Conservation (phyloP, 495 filamentous ascomycete species). For the Astrothelium macrocarpum region DNA sequence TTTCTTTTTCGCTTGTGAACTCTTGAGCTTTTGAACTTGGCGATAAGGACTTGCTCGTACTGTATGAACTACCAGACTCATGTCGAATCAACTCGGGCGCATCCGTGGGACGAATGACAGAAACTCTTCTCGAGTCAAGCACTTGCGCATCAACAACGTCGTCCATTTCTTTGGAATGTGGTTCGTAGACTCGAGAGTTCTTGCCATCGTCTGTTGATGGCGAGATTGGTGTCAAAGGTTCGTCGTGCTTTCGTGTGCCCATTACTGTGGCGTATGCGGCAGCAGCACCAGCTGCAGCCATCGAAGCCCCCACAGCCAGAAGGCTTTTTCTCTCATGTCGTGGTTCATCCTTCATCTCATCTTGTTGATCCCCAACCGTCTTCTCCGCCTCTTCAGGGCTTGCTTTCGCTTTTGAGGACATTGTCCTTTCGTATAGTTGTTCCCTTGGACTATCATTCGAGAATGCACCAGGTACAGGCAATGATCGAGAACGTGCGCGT, state of each 20-base stretch:
- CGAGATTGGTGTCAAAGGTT: constrained; percentile 2
- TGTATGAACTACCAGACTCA: background rate
- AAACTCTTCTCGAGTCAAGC: constrained; percentile 1
- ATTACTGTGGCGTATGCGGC: constrained; percentile 8
- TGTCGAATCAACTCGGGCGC: background rate
- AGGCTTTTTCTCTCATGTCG: background rate
- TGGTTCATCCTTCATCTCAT: background rate
- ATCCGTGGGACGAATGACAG: constrained; percentile 6
- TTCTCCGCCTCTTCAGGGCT: background rate
- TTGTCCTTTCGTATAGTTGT: background rate
- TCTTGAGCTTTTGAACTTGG: background rate
- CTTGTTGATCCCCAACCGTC: background rate
- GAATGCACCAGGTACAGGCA: background rate
- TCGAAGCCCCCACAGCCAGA: constrained; percentile 1
- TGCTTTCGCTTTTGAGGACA: background rate
- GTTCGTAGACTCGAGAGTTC: background rate
- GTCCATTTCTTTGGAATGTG: background rate
- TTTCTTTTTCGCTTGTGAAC: background rate
- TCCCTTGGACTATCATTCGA: background rate
- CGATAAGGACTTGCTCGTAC: background rate
- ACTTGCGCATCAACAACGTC: constrained; percentile 4
- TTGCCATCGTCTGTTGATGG: background rate
- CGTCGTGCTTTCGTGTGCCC: constrained; percentile 5
- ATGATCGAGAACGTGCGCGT: background rate
- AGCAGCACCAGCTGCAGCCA: constrained; percentile 14